phyloP scores from a whole-genome alignment of 2,329 filamentous ascomycete species.

The Decorospora gaudefroyi region DNA sequence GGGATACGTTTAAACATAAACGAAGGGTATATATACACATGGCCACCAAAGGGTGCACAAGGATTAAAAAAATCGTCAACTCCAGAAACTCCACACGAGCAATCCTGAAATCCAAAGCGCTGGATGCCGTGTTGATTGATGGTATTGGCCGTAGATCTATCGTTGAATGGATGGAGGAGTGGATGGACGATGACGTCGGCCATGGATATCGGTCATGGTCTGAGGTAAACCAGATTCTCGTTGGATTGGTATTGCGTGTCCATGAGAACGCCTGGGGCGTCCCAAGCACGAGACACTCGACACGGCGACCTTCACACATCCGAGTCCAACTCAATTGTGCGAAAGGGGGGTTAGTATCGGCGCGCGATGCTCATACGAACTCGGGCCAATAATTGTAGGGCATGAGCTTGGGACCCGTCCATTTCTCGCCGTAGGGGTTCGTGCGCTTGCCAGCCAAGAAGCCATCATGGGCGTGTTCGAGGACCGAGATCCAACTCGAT shows the following conservation, averaged over 20 bases:
- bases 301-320: constrained; percentile 23
- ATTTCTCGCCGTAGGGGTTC: constrained; percentile 60
- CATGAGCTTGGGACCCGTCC: constrained; percentile 55
- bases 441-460: constrained; percentile 57
- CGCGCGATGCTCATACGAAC: constrained; percentile 49
- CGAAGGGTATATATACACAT: constrained; percentile 10
- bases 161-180: too few relatives aligned
- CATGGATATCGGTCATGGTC: too few relatives aligned
- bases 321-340: background rate
- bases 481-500: constrained; percentile 59
- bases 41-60: background rate
- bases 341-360: constrained; percentile 4
- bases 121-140: background rate
- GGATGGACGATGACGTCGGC: too few relatives aligned
- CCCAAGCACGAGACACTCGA: constrained; percentile 20
- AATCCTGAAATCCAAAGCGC: background rate
- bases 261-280: background rate
- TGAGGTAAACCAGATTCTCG: background rate
- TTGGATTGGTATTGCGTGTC: background rate
- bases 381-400: constrained; percentile 59
- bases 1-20: constrained; percentile 7
- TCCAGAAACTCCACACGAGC: background rate
- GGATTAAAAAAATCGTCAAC: background rate
- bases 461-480: constrained; percentile 59
- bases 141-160: too few relatives aligned